Base-by-base conservation (phyloP, 139 green algal genomes). In the Nannochloris sp. region DNA sequence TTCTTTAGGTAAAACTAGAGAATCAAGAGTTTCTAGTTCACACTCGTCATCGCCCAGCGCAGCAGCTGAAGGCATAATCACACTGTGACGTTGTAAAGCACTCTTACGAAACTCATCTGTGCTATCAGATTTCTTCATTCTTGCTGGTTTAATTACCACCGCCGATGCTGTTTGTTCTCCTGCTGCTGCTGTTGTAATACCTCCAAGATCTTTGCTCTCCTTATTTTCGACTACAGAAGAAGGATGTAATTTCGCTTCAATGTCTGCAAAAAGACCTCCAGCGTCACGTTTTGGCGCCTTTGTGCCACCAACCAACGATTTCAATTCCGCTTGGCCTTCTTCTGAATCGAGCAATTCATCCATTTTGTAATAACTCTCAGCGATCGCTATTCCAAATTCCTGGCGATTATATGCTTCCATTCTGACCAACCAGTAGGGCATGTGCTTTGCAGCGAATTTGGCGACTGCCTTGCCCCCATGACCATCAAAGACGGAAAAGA, bases 311-410 rank as follows among this genome's bases (percentile, higher is more conserved):
- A 48, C 54, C 4, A 64, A 24, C 15, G 23, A 24, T 5, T 29
- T 14, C 44, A 77, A 55, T 44, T 77, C 70, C 8, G 48, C 54
- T n/a, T 38, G 29, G 0, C 70, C 70, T 34, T 55, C 70, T 25
- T 72, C 64, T 6, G 68, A 81, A 46, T 90, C 83, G 29, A 90
- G 81, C 65, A 85, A 70, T 36, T 58, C 45, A 44, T 77, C 70
- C 36, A 77, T 33, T 9, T 61, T 51, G 33, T 58, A 68, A 47
- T 71, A 77, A 12, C 62, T 36, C 2, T 68, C 34, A 1, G 63
- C 47, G 27, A 77, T 57, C 23, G 70, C 70, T 1, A 27, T 30
- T 2, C 35, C 55, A 23, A 71, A 55, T 38, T 77, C 56, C 32
- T 55, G 62, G 12, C 27, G 37, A 19, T 6, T 27, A 56, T 68